Evolutionary conservation across 306 rosid species (phyloP).

Genomic region (Begonia peltatifolia): DNA sequence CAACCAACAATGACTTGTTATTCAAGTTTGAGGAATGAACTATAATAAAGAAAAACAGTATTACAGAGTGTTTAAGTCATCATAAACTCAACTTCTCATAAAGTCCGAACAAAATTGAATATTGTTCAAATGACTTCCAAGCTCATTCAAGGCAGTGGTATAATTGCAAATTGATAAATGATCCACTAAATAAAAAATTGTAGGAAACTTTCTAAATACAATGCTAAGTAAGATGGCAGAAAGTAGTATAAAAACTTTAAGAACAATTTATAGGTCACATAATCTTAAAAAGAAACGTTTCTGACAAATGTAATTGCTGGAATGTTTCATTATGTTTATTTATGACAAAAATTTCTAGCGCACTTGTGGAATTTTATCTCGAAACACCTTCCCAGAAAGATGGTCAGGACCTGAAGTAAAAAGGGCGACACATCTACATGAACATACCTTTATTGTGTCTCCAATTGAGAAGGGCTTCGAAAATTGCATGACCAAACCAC

Average conservation of each 20-base stretch:
- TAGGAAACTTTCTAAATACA: not conserved
- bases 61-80: no score
- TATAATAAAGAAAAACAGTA: not conserved
- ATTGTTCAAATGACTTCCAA: not conserved
- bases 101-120: not conserved
- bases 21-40: no score
- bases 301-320: no score
- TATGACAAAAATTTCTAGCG: no score
- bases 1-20: conserved; percentile 5
- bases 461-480: conserved; percentile 85
- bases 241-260: no score
- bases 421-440: not conserved
- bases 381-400: no score
- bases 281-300: no score
- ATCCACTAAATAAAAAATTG: not conserved
- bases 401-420: not conserved
- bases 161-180: not conserved
- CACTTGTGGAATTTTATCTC: no score
- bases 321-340: no score
- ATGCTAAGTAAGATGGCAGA: no score
- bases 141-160: not conserved
- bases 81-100: not conserved
- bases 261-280: no score
- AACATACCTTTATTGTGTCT: conserved; percentile 82
- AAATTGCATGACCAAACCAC: conserved; percentile 83